Evolutionary conservation across 352 stramenopile genomes (phyloP).

Genomic region (Globisporangium takayamanum): DNA sequence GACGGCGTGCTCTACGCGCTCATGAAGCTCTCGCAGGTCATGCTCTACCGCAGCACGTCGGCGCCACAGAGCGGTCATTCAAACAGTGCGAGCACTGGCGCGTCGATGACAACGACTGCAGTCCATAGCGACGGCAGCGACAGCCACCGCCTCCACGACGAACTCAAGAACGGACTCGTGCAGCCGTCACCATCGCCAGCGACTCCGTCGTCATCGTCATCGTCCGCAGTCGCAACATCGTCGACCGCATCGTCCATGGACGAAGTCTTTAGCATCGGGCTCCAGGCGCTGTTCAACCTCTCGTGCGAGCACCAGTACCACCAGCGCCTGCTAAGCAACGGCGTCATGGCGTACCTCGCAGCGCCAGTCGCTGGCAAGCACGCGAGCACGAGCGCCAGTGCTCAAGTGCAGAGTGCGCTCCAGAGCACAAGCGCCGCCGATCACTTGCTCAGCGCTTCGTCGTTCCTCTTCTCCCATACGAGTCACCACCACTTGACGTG

Average conservation of each 20-base stretch:
- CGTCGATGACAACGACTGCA: neutral
- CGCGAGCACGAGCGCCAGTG: neutral
- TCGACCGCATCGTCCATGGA: constrained; percentile 20
- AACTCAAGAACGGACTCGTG: neutral
- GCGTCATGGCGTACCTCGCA: constrained; percentile 62
- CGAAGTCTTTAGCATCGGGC: constrained; percentile 61
- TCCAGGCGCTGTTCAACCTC: constrained; percentile 74
- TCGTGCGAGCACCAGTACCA: constrained; percentile 68
- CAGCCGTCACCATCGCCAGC: neutral
- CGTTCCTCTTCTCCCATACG: constrained; percentile 9
- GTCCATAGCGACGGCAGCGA: neutral
- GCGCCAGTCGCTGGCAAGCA: constrained; percentile 35
- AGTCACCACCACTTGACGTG: constrained; percentile 4
- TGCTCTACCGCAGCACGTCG: constrained; percentile 15
- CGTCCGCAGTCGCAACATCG: neutral
- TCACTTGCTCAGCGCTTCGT: constrained; percentile 10
- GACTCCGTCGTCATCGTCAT: neutral
- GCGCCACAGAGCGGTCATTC: constrained; percentile 5
- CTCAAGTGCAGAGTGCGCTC: neutral
- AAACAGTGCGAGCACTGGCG: neutral
- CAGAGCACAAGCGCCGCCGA: neutral
- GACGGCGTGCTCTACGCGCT: constrained; percentile 75
- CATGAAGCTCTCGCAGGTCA: constrained; percentile 73
- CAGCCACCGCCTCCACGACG: neutral
- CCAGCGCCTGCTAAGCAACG: constrained; percentile 59